Evolutionary conservation across 441 rosid species (phyloP).

Genomic region (Populus hybrid): DNA sequence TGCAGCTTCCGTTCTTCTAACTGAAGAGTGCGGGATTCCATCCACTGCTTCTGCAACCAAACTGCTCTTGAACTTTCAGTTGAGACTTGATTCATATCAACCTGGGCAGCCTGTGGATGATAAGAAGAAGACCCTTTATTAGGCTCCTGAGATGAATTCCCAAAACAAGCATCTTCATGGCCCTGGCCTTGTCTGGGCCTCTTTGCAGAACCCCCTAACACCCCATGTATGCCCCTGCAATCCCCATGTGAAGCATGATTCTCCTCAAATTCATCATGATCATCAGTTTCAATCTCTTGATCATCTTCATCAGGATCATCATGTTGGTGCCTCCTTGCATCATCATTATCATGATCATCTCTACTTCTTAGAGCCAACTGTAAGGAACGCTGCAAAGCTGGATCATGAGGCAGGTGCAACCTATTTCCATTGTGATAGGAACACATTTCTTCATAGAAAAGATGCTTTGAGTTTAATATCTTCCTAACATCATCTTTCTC

Average conservation of each 20-base stretch:
- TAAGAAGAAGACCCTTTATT: conserved; percentile 37
- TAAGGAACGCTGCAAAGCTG: conserved; percentile 69
- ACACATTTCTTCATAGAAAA: conserved; percentile 96
- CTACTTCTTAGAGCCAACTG: conserved; percentile 72
- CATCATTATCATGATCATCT: conserved; percentile 71
- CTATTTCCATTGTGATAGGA: conserved; percentile 84
- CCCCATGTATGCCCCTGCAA: conserved; percentile 33
- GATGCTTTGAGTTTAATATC: conserved; percentile 82
- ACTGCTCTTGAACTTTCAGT: conserved; percentile 42
- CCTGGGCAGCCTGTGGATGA: conserved; percentile 34
- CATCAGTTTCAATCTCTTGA: conserved; percentile 67
- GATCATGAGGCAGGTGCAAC: conserved; percentile 88
- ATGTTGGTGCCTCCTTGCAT: conserved; percentile 42
- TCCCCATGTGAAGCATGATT: conserved; percentile 43
- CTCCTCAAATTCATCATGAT: conserved; percentile 66
- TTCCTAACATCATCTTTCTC: conserved; percentile 87
- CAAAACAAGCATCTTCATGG: conserved; percentile 50
- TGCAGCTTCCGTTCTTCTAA: conserved; percentile 75
- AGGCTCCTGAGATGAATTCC: conserved; percentile 40
- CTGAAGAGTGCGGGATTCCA: conserved; percentile 60
- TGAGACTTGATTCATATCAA: conserved; percentile 46
- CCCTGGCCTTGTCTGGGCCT: conserved; percentile 52
- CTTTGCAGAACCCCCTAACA: conserved; percentile 45
- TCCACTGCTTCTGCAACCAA: conserved; percentile 65
- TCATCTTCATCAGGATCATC: conserved; percentile 79